Evolutionary conservation across 2,329 filamentous ascomycete genomes (phyloP).

Genomic region (Colletotrichum endophyticum): DNA sequence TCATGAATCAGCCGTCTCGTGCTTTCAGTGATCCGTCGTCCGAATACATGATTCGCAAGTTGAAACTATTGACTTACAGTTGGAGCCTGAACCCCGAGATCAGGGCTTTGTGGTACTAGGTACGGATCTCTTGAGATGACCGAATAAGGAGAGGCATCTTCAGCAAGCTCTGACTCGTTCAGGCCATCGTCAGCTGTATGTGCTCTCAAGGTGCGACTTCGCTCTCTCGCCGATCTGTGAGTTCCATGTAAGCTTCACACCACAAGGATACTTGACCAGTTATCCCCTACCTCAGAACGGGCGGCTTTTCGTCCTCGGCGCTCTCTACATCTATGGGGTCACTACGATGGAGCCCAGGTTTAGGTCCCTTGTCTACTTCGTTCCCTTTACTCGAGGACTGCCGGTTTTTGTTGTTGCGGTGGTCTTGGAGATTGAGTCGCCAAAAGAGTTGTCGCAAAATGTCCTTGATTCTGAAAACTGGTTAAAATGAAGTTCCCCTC

Average conservation of each 20-base stretch:
- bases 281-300: neutral
- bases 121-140: neutral
- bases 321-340: neutral
- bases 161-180: neutral
- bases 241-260: neutral
- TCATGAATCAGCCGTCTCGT: rapidly evolving
- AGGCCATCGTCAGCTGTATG: neutral
- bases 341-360: rapidly evolving
- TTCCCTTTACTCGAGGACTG: neutral
- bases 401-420: neutral
- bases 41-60: rapidly evolving
- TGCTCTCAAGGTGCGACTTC: neutral
- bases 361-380: rapidly evolving
- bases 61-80: neutral
- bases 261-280: rapidly evolving
- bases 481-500: neutral
- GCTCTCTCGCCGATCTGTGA: neutral
- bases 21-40: neutral
- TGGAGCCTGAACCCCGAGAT: neutral
- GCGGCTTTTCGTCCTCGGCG: rapidly evolving
- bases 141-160: neutral
- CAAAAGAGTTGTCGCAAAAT: neutral
- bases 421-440: neutral
- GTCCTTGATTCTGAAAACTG: neutral
- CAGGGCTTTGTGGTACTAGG: neutral